Conservation (phyloP, 192 early-diverging fungal species). For the Gonapodya prolifera region DNA sequence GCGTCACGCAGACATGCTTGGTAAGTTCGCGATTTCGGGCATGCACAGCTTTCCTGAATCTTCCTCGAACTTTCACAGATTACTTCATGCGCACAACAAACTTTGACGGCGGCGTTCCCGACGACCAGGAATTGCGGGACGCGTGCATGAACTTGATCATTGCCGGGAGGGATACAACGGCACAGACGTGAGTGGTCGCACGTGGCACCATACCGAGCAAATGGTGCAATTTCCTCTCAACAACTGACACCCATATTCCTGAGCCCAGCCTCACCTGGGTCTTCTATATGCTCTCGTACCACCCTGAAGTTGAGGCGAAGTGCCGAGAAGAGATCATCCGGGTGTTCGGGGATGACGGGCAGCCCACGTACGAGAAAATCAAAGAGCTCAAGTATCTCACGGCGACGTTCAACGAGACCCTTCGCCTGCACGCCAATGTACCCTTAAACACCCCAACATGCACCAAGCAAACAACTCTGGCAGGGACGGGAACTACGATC, state of each 20-base stretch:
- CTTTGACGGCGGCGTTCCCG: background rate
- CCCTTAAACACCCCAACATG: constrained; percentile 33
- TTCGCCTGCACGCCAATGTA: constrained; percentile 33
- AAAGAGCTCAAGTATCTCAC: background rate
- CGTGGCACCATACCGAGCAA: too few species aligned
- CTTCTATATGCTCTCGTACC: background rate
- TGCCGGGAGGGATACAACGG: background rate
- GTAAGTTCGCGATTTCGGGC: background rate
- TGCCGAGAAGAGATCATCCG: background rate
- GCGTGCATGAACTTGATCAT: background rate
- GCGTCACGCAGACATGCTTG: background rate
- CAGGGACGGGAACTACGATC: constrained; percentile 38
- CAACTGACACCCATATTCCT: too few species aligned
- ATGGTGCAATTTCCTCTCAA: too few species aligned
- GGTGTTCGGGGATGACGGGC: background rate
- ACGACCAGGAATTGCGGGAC: background rate
- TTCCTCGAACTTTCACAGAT: too few species aligned
- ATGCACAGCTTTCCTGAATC: background rate
- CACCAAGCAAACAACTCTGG: constrained; percentile 34
- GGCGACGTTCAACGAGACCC: constrained; percentile 23
- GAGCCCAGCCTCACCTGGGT: background rate
- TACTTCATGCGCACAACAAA: background rate
- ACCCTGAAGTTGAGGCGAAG: background rate
- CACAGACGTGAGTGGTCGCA: too few species aligned
- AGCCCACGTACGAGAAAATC: background rate